Evolutionary conservation across 164 flowering plant genomes (phyloP).

Genomic region (Stephania yunnanensis): DNA sequence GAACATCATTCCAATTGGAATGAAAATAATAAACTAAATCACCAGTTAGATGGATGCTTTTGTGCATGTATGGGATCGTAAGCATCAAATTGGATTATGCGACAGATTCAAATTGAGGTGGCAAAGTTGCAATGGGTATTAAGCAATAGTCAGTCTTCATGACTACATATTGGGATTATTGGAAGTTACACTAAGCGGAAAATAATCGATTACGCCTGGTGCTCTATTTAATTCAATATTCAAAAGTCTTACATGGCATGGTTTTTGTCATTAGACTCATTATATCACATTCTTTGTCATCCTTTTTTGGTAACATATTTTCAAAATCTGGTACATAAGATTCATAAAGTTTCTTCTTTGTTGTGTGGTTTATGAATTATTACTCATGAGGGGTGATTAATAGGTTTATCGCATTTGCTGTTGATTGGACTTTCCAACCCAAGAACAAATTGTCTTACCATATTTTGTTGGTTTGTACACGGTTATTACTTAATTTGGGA

Average conservation of each 20-base stretch:
- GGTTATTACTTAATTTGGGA: background rate
- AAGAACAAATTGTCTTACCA: background rate
- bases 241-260: background rate
- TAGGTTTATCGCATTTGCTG: background rate
- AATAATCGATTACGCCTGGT: background rate
- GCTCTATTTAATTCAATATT: background rate
- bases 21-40: no score
- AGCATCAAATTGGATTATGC: background rate
- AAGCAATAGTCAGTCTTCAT: background rate
- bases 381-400: background rate
- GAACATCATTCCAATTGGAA: no score
- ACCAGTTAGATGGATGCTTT: no score
- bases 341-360: background rate
- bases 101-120: background rate
- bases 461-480: background rate
- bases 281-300: background rate
- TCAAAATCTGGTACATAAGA: background rate
- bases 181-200: background rate
- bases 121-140: background rate
- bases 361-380: background rate
- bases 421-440: background rate
- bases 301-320: background rate
- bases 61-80: background rate
- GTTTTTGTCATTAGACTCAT: background rate
- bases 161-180: background rate